Evolutionary conservation across 805 yeast species (phyloP), one percentile per base, ranked within the genome.

Genomic region (Allodekkera sacchari): DNA sequence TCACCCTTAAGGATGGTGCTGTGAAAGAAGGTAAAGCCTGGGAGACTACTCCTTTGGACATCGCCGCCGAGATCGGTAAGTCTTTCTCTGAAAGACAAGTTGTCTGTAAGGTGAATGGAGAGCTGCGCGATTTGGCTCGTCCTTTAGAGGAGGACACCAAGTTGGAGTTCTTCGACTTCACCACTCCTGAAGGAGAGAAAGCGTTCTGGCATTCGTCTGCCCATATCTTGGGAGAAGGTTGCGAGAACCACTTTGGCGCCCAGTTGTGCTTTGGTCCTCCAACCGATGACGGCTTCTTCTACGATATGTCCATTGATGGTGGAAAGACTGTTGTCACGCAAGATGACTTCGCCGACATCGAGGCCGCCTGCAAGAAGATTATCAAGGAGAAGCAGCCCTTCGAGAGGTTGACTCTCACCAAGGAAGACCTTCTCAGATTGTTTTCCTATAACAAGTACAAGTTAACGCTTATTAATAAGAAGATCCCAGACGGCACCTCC

Each of bases 201-300:
- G 97, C 89, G 22, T 92, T 92, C 64, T 92, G 98, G 98, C 98
- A 92, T 60, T 92, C 98, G 3, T 82, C 95, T 44, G 98, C 98
- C 32, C 98, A 92, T 63, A 89, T 92, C 34, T 66, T 92, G 48
- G 98, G 98, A 63, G 98, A 92, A 66, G 89, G 96, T 30, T 83
- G 95, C 66, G 98, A 92, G 65, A 81, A 96, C 59, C 92, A 85
- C 59, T 68, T 80, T 57, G 97, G 96, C 45, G 94, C 95, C 43
- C 95, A 89, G 57, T 75, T 92, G 44, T 77, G 84, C 57, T 66
- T 77, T 42, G 98, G 98, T 45, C 98, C 98, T 20, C 98, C 98
- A 57, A 89, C 96, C 38, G 85, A 80, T 34, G 97, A 89, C 43
- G 98, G 98, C 28, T 92, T 92, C 64, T 92, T 89, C 66, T 92